These are phyloP conservation scores for Zoysia japonica DNA, from an alignment of 176 grass and related monocot genomes.

Conservation along the genomic window DNA sequence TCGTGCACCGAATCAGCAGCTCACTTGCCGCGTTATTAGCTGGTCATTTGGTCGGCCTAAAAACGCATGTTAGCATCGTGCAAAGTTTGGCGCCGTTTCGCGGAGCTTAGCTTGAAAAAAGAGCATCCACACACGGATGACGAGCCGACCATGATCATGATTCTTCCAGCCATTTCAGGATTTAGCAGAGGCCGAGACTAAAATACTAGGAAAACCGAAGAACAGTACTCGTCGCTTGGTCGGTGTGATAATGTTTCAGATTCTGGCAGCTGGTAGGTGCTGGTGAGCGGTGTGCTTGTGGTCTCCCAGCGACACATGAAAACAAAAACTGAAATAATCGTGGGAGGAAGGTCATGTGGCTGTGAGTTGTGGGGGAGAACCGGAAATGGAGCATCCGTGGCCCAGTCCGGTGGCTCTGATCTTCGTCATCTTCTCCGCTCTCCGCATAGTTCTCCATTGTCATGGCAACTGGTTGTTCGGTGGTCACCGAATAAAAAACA, in stretches of 20 bases:
- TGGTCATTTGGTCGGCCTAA: conserved; percentile 27
- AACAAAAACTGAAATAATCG: conserved; percentile 51
- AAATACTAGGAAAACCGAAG: neutral
- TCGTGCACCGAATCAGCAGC: neutral
- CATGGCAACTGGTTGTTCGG: conserved; percentile 25
- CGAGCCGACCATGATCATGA: conserved; percentile 26
- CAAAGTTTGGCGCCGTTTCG: conserved; percentile 28
- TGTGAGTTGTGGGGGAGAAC: conserved; percentile 22
- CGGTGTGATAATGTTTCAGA: conserved; percentile 13
- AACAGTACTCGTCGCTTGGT: conserved; percentile 23
- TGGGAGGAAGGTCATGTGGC: conserved; percentile 35
- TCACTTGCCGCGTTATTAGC: conserved; percentile 13
- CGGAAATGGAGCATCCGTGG: conserved; percentile 17
- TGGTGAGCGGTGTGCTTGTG: conserved; percentile 10
- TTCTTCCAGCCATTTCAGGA: neutral
- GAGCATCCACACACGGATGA: neutral
- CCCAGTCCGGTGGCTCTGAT: conserved; percentile 23
- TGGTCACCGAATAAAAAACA: conserved; percentile 3
- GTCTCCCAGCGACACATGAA: conserved; percentile 39
- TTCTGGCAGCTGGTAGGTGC: conserved; percentile 29
- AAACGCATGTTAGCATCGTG: conserved; percentile 37
- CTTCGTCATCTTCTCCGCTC: conserved; percentile 25
- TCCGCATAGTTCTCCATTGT: neutral
- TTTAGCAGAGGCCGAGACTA: neutral
- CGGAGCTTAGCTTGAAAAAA: conserved; percentile 34